phyloP scores from a whole-genome alignment of 2,329 filamentous ascomycete species.

The Cladophialophora carrionii region DNA sequence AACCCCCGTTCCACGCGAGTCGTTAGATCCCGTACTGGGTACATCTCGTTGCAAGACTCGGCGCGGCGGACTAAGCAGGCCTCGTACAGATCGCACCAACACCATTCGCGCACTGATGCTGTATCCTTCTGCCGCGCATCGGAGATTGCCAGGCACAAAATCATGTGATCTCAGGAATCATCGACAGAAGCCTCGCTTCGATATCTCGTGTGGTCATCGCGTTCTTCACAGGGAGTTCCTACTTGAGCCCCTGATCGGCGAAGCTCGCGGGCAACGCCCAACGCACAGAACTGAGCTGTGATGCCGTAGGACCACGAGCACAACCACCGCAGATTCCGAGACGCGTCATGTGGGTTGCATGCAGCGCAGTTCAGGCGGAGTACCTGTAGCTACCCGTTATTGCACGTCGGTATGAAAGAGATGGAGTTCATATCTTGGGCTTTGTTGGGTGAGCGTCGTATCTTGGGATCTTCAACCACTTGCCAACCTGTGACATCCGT shows the following conservation, averaged over 20 bases:
- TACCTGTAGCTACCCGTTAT: background rate
- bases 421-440: background rate
- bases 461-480: background rate
- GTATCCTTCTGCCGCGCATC: background rate
- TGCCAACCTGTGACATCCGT: background rate
- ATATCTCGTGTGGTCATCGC: background rate
- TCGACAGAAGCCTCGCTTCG: background rate
- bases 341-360: background rate
- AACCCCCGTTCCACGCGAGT: background rate
- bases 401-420: background rate
- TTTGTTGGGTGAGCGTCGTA: background rate
- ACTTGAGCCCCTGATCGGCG: background rate
- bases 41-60: background rate
- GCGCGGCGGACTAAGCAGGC: background rate
- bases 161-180: background rate
- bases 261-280: background rate
- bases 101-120: background rate
- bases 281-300: background rate
- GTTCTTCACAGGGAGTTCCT: background rate
- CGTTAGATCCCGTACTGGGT: background rate
- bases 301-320: background rate
- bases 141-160: background rate
- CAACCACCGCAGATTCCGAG: background rate
- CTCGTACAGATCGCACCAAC: background rate
- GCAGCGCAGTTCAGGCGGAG: background rate